Conservation (phyloP, 2,329 filamentous ascomycete genomes). For the Paecilomyces dactylethromorphus region DNA sequence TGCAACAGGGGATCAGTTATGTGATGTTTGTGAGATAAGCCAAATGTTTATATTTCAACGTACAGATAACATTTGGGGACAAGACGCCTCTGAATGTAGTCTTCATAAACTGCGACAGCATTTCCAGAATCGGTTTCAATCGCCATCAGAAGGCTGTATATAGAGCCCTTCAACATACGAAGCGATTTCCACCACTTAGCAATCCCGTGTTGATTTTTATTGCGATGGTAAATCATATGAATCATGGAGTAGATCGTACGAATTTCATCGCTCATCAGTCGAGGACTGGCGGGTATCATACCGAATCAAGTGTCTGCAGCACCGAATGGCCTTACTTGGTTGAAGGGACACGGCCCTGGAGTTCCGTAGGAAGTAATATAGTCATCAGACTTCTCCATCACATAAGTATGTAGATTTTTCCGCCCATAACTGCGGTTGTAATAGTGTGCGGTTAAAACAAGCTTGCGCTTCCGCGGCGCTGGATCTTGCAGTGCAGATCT, state of each 20-base stretch:
- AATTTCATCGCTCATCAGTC: conserved; percentile 24
- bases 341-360: not conserved
- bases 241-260: conserved; percentile 42
- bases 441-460: not conserved
- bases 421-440: not conserved
- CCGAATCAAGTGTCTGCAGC: not conserved
- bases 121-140: conserved; percentile 36
- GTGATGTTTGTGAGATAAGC: not conserved
- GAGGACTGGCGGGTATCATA: not conserved
- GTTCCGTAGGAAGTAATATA: not conserved
- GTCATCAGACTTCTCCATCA: not conserved
- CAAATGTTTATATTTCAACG: conserved; percentile 9
- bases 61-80: conserved; percentile 38
- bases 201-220: conserved; percentile 82
- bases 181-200: conserved; percentile 77
- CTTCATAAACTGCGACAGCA: conserved; percentile 23
- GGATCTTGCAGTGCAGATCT: not conserved
- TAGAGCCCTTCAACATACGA: conserved; percentile 61
- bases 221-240: conserved; percentile 69
- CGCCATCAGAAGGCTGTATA: conserved; percentile 48
- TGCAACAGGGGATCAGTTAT: conserved; percentile 1
- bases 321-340: not conserved
- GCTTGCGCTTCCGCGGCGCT: not conserved
- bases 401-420: not conserved
- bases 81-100: conserved; percentile 24